Percentiles rank a stretch among this genome's conserved stretches.
phyloP scores from a whole-genome alignment of 768 basidiomycete genomes.

The Leccinum barrowsii region DNA sequence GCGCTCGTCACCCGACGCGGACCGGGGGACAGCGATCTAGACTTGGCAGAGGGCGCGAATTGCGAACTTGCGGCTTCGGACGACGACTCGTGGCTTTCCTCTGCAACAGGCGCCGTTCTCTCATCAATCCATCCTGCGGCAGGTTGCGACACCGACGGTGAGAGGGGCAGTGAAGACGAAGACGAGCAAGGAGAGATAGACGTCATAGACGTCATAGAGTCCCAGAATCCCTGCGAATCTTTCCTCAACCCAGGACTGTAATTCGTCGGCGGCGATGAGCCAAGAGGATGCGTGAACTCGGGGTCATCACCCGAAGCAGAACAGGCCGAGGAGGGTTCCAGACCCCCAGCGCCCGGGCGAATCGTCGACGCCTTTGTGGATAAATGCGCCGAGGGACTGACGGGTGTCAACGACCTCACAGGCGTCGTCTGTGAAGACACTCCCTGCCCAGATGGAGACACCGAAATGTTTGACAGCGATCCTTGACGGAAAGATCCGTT shows the following conservation, averaged over 20 bases:
- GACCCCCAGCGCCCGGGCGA: background rate
- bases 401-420: slow-evolving; percentile 7
- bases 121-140: slow-evolving; percentile 8
- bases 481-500: slow-evolving; percentile 24
- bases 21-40: slow-evolving; percentile 17
- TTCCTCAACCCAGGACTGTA: slow-evolving; percentile 14
- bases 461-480: background rate
- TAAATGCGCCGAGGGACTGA: background rate
- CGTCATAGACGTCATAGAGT: slow-evolving; percentile 2
- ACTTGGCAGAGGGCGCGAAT: slow-evolving; percentile 6
- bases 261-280: slow-evolving; percentile 11
- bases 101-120: background rate
- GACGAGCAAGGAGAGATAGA: slow-evolving; percentile 18
- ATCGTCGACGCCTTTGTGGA: background rate
- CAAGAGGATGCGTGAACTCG: background rate
- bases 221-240: slow-evolving; percentile 30
- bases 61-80: background rate
- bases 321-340: too few relatives aligned
- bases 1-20: slow-evolving; percentile 1
- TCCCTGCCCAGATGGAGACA: background rate
- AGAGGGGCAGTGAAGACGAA: slow-evolving; percentile 14
- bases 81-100: background rate
- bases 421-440: slow-evolving; percentile 15
- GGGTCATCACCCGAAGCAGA: background rate
- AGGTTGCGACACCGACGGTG: slow-evolving; percentile 10